Base-by-base conservation (phyloP, 75 land plant species). In the Selaginella moellendorffii region DNA sequence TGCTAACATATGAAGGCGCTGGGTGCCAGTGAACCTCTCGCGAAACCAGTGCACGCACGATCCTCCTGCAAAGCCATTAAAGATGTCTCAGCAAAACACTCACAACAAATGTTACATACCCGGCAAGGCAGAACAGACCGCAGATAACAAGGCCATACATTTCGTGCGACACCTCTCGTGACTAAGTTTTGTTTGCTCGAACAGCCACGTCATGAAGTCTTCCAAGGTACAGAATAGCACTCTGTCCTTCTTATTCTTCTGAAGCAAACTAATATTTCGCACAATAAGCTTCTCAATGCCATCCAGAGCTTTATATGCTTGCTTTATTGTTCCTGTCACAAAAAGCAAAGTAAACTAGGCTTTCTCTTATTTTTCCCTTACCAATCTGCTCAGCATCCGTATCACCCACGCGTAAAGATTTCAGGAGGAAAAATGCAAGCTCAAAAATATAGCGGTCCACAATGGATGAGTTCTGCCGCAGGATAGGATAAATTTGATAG, bases 361-460 rank as follows among this genome's bases (percentile, higher is more conserved):
- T 10, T 10, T 10, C 18, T 46, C 14, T 10, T 46, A 46, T 46
- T 18, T 61, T 63, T 51, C 17, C 29, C 30, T 42, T 46, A 77
- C 79, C 79, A 52, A 54, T 78, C 28, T 78, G 77, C n/a, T 66
- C 65, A 53, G 31, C 54, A 66, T 78, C 80, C 19, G 46, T 24
- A 52, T 78, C 80, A 14, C 61, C 80, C 59, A 78, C 58, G 21
- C 73, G 61, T 65, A 78, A 64, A 46, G 74, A 63, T 73, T 78
- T 78, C 52, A 78, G 28, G 46, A 72, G 74, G 63, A 78, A 78
- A 63, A 78, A 78, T 17, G 68, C 21, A 46, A 78, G 62, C 52
- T 78, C 80, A 17, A 78, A 66, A 63, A 78, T 69, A 53, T 78
- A 61, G 1, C 72, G 52, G 54, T 78, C 80, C 29, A 74, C 78